phyloP scores from a whole-genome alignment of 1,139 yeast species.

The Saccharomyces hybrid region DNA sequence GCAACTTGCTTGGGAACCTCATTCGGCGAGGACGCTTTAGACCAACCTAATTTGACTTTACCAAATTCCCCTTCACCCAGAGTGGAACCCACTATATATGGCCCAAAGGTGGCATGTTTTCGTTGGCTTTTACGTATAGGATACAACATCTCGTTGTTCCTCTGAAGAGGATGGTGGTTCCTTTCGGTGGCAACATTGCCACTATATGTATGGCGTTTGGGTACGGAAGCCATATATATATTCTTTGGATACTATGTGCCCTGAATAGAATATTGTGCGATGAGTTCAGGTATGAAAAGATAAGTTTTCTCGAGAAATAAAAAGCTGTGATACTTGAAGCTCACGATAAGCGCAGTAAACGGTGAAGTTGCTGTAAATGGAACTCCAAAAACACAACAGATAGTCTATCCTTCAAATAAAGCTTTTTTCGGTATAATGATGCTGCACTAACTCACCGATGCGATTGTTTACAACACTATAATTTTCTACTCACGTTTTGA shows the following conservation, averaged over 20 bases:
- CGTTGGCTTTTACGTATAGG: neutral
- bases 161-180: neutral
- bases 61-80: conserved; percentile 99
- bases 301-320: neutral
- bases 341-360: neutral
- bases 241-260: neutral
- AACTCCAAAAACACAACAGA: neutral
- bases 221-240: conserved; percentile 4
- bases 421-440: neutral
- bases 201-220: conserved; percentile 6
- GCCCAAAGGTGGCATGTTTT: conserved; percentile 61
- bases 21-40: conserved; percentile 28
- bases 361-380: neutral
- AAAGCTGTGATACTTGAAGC: neutral
- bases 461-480: neutral
- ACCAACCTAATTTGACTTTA: conserved; percentile 95
- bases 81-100: conserved; percentile 82
- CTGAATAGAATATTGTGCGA: neutral
- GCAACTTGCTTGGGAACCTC: conserved; percentile 65
- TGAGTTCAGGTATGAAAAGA: neutral
- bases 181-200: neutral
- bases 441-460: neutral
- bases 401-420: too few relatives aligned
- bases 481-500: neutral
- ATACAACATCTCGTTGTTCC: neutral